Evolutionary conservation across 257 asterid genomes (phyloP), one percentile per base, ranked within the genome.

Genomic region (Datura wrightii): DNA sequence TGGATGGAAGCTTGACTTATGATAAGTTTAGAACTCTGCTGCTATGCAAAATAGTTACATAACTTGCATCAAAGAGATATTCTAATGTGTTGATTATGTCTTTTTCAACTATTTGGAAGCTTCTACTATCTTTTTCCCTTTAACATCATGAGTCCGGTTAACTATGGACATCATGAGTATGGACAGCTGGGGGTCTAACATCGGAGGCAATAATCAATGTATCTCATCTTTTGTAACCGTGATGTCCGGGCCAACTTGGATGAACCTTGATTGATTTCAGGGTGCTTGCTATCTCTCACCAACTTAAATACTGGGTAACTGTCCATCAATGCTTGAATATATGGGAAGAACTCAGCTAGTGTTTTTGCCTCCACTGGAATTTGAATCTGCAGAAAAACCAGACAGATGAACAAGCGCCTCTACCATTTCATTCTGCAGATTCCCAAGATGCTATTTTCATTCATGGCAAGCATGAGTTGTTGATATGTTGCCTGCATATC

Each of bases 391-490:
- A 36, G 82, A 82, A 86, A 70, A 79, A 84, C n/a, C 24, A 76
- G 82, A 76, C 82, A 3, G 62, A 76, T 74, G 60, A 74, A 70
- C 53, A 14, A 67, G 86, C 63, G 85, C 41, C 79, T 41, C 87
- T 91, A 97, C 98, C 99, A 97, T 97, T 95, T 97, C 99, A 89
- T 94, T 97, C 93, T 97, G 99, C 87, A 97, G 99, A 91, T 93
- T 91, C 84, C 97, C 97, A 0, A 89, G 87, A 95, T 90, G 88
- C 93, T 89, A 79, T 88, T 91, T 88, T 94, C 98, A 76, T 97
- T 93, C 99, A 95, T 95, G 63, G 96, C 93, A 87, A 95, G 92
- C 98, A 95, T 97, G 84, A 94, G 95, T 89, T 97, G 98, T 92
- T 95, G 91, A 91, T 97, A 97, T 59, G 94, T 94, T 65, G 97